Conservation (phyloP, 2,329 filamentous ascomycete species). For the Hypoxylon sp. region DNA sequence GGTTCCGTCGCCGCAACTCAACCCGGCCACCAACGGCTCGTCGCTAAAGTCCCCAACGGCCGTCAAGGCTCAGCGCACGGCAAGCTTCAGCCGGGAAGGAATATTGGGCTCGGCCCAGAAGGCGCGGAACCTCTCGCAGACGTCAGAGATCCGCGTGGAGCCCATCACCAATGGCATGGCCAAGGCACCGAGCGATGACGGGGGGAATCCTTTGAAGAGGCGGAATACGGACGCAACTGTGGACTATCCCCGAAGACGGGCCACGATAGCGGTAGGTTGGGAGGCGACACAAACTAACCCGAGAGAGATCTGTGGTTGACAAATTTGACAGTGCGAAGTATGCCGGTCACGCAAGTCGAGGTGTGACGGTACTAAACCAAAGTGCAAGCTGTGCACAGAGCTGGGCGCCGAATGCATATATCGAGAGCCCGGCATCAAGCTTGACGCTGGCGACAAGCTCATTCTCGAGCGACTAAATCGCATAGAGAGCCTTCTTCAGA, state of each 20-base stretch:
- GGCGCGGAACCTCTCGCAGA: conserved; percentile 62
- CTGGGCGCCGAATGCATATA: conserved; percentile 85
- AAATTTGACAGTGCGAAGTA: conserved; percentile 71
- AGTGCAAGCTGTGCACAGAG: conserved; percentile 84
- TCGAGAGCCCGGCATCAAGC: conserved; percentile 84
- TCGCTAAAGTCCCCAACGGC: conserved; percentile 61
- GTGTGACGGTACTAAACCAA: conserved; percentile 80
- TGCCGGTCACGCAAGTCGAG: conserved; percentile 82
- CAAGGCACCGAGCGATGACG: conserved; percentile 60
- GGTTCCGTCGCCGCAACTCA: conserved; percentile 55
- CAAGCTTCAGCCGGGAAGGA: conserved; percentile 62
- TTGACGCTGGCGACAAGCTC: conserved; percentile 85
- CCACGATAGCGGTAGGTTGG: conserved; percentile 69
- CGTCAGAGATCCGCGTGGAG: conserved; percentile 58
- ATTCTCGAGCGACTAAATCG: conserved; percentile 80
- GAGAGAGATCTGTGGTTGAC: conserved; percentile 26
- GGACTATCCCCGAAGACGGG: conserved; percentile 70
- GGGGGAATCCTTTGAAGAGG: conserved; percentile 63
- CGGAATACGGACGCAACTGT: conserved; percentile 67
- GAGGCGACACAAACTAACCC: conserved; percentile 18
- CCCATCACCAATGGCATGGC: conserved; percentile 54
- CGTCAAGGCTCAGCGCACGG: conserved; percentile 56
- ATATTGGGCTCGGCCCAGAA: conserved; percentile 63
- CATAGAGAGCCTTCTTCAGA: conserved; percentile 81
- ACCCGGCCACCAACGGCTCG: conserved; percentile 51